phyloP scores from a whole-genome alignment of 1,284 basidiomycete genomes.

The Puccinia polysora region DNA sequence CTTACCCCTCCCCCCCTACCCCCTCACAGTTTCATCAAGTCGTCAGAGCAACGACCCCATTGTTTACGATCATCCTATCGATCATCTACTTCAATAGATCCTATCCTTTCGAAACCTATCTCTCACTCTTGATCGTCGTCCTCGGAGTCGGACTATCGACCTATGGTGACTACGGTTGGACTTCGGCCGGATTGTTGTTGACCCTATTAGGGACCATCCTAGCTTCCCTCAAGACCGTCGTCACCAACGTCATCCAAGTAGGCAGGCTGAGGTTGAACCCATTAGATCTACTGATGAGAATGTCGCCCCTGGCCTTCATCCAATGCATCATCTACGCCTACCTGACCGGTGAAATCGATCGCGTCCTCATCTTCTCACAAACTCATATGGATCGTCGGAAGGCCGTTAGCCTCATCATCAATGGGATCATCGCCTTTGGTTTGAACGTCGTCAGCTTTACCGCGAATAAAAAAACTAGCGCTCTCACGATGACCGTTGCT shows the following conservation, averaged over 20 bases:
- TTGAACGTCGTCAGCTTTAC: conserved; percentile 87
- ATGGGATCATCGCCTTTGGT: conserved; percentile 79
- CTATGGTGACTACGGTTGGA: conserved; percentile 54
- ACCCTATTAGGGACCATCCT: conserved; percentile 81
- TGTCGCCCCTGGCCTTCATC: conserved; percentile 80
- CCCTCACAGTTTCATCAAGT: conserved; percentile 81
- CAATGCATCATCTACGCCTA: conserved; percentile 74
- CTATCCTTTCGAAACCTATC: conserved; percentile 61
- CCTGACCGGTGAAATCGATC: conserved; percentile 69
- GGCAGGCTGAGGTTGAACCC: conserved; percentile 64
- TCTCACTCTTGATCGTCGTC: conserved; percentile 79
- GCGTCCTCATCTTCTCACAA: conserved; percentile 58
- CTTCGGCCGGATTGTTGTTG: conserved; percentile 70
- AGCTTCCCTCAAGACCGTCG: conserved; percentile 83
- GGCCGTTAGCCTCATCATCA: conserved; percentile 63
- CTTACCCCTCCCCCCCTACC: background rate
- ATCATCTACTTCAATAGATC: conserved; percentile 56
- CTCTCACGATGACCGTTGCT: conserved; percentile 79
- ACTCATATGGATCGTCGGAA: conserved; percentile 59
- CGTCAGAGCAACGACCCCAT: conserved; percentile 80
- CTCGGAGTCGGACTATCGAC: conserved; percentile 79
- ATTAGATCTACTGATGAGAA: conserved; percentile 73
- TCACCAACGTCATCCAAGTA: conserved; percentile 71
- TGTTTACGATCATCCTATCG: conserved; percentile 79
- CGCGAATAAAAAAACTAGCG: conserved; percentile 80